phyloP scores from a whole-genome alignment of 768 basidiomycete genomes.

The Hygrophoropsis aurantiaca region DNA sequence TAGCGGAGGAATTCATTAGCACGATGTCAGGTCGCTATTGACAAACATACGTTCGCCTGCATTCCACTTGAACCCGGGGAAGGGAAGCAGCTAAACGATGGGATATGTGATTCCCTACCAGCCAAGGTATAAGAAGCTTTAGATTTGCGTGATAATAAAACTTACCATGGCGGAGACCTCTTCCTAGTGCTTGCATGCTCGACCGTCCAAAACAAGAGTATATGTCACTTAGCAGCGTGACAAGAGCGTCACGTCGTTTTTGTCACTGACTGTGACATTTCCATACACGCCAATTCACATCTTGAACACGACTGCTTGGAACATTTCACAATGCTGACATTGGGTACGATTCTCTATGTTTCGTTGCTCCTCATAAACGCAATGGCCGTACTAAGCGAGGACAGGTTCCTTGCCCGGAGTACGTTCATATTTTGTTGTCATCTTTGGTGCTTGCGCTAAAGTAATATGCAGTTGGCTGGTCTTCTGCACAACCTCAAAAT shows the following conservation, averaged over 20 bases:
- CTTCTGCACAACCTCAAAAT: slow-evolving; percentile 62
- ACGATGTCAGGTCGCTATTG: background rate
- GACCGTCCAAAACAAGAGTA: slow-evolving; percentile 11
- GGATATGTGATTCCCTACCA: slow-evolving; percentile 11
- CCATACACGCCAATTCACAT: slow-evolving; percentile 16
- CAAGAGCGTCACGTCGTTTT: slow-evolving; percentile 12
- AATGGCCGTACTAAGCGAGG: slow-evolving; percentile 93
- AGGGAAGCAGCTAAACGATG: slow-evolving; percentile 8
- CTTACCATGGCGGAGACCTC: slow-evolving; percentile 25
- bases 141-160: slow-evolving; percentile 2
- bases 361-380: slow-evolving; percentile 89
- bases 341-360: slow-evolving; percentile 83
- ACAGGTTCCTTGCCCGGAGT: slow-evolving; percentile 94
- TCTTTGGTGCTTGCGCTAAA: slow-evolving; percentile 13
- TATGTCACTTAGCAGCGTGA: no score
- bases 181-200: slow-evolving; percentile 28
- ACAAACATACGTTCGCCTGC: slow-evolving; percentile 45
- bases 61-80: slow-evolving; percentile 33
- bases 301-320: slow-evolving; percentile 2
- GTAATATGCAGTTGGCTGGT: slow-evolving; percentile 78
- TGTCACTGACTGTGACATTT: slow-evolving; percentile 23
- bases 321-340: slow-evolving; percentile 43
- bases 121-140: slow-evolving; percentile 10
- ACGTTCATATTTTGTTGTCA: slow-evolving; percentile 30
- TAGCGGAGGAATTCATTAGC: slow-evolving; percentile 1